Base-by-base conservation (phyloP, 2,329 filamentous ascomycete genomes). In the Meredithiella fracta region DNA sequence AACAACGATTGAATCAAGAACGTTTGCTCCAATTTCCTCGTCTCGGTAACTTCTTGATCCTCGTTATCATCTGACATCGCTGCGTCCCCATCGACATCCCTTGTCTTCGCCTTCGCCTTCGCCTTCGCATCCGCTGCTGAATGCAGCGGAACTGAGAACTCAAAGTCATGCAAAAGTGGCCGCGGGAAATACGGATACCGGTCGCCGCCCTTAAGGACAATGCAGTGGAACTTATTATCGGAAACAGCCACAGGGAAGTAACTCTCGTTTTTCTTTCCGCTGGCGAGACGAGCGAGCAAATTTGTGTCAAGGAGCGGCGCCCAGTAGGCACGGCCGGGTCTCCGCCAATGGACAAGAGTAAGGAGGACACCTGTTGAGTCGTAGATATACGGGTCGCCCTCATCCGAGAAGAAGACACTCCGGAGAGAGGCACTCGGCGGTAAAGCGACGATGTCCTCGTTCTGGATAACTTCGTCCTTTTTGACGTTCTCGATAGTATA, bases 241-340 rank as follows among this genome's bases (percentile, higher is more conserved):
- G 91, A 88, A 1, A 97, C 90, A 0, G 92, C 92, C 31, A 98
- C 87, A 1, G 92, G 92, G 78, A 90, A 98, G 72, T 98, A 98
- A 0, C 76, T 79, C 69, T 98, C 92, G 61, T 85, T 78, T 68
- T 95, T 96, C 58, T 83, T 82, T 25, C 92, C 92, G 2, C 80
- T 82, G 0, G 86, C 85, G 2, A 96, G 77, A 59, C 92, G 88
- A 1, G 86, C 77, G 9, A 98, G 75, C 38, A 85, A 79, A 58
- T 78, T 87, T 0, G 94, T 98, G 68, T 98, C 91, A 2, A 98
- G 78, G 2, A 98, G 76, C 1, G 92, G 92, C 1, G 94, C 81
- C 92, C 92, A 98, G 58, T 79, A 82, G 8, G 90, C 92, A 64
- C 92, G 84, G 3, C 86, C 87, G 0, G 83, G 83, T 22, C 76